Base-by-base conservation (phyloP, 805 yeast species). In the Saccharomycopsis schoenii region DNA sequence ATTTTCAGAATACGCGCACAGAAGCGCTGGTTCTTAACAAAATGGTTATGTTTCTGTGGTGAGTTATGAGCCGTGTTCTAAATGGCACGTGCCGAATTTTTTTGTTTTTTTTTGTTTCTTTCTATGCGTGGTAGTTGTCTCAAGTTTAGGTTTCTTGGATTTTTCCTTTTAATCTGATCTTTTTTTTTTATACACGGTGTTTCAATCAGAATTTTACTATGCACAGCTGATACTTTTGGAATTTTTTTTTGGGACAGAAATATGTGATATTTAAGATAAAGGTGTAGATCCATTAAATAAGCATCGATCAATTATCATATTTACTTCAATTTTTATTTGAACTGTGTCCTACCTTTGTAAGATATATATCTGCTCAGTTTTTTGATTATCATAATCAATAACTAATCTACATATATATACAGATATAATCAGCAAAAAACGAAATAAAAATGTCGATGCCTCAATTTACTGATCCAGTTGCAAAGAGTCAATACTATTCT, bases 401-500 rank as follows among this genome's bases (percentile, higher is more conserved):
- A 37, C 15, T 37, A 37, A 37, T 14, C 12, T 2, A 9, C 12
- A 37, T 37, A 37, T 37, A 37, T 37, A 37, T 37, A 37, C 11
- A 36, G 6, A 36, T 12, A 14, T 12, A 37, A 5, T 9, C 10
- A 37, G 41, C 43, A 40, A 42, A 25, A 2, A 17, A 17, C 37
- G 15, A 14, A 17, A 24, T n/a, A 17, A 11, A 55, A 24, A 55
- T 47, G 52, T 47, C 52, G 11, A 19, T 47, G n/a, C 52, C 34
- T 4, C 52, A 47, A 9, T 36, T 47, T 37, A 57, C 19, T 9
- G 43, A 54, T 51, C 56, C 63, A 3, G 58, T 47, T 4, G 60
- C 58, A 6, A 43, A 37, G 4, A 55, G 59, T 15, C 58, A 54
- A 15, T 61, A 63, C 40, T 63, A 61, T 34, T 42, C 62, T 10